Conservation (phyloP, 345 rosid species). For the Draba incana region DNA sequence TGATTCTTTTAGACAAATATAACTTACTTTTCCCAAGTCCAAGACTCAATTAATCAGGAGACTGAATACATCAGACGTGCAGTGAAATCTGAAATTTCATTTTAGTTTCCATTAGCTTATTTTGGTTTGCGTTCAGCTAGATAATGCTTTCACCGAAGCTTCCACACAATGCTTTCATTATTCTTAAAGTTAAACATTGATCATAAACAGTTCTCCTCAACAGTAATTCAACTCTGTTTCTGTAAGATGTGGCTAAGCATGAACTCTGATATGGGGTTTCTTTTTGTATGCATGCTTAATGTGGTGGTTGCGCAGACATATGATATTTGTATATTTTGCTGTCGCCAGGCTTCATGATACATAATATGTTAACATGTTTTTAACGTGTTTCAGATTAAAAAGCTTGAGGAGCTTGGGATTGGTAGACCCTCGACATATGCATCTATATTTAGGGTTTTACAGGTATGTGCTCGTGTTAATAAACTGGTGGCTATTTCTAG, state of each 20-base stretch:
- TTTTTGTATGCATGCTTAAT: constrained; percentile 24
- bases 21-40: background rate
- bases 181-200: constrained; percentile 19
- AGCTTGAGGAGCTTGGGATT: constrained; percentile 97
- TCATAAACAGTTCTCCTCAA: constrained; percentile 15
- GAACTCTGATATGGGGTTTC: constrained; percentile 3
- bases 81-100: constrained; percentile 11
- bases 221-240: constrained; percentile 14
- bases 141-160: too few relatives aligned
- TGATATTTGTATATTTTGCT: constrained; percentile 5
- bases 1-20: constrained; percentile 4
- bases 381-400: constrained; percentile 69
- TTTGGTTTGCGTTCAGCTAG: constrained; percentile 16
- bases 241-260: constrained; percentile 17
- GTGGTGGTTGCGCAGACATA: constrained; percentile 15
- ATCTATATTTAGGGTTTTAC: constrained; percentile 79
- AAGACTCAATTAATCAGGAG: background rate
- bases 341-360: background rate
- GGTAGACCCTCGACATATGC: constrained; percentile 99
- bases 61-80: background rate
- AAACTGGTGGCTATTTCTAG: constrained; percentile 1
- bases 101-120: constrained; percentile 14
- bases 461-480: constrained; percentile 50
- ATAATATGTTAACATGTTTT: constrained; percentile 18
- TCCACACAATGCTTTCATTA: constrained; percentile 25